Evolutionary conservation across 78 protist genomes (phyloP).

Genomic region (Dictyostelium capitatum): DNA sequence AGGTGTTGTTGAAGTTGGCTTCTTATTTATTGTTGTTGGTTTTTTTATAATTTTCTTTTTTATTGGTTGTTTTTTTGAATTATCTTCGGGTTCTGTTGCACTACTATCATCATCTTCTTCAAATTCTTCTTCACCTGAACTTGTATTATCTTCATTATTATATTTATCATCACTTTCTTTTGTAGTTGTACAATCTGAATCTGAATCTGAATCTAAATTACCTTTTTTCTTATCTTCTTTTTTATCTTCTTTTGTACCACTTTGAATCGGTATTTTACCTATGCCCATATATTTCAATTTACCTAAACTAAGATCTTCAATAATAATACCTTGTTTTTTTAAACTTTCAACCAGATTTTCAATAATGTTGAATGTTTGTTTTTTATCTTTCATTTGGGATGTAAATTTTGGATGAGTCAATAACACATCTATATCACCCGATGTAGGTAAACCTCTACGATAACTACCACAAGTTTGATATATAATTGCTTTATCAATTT

Average conservation of each 20-base stretch:
- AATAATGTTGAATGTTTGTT: constrained; percentile 46
- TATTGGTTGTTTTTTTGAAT: not conserved
- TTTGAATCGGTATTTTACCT: constrained; percentile 7
- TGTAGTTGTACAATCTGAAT: not conserved
- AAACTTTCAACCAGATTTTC: constrained; percentile 36
- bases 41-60: not conserved
- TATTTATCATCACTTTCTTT: not conserved
- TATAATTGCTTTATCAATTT: constrained; percentile 33
- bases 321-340: constrained; percentile 20
- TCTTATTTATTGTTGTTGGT: not conserved
- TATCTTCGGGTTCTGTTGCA: constrained; percentile 39
- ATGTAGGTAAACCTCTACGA: constrained; percentile 68
- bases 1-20: not conserved
- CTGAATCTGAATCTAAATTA: not conserved
- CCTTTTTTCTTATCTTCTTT: not conserved
- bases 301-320: constrained; percentile 69
- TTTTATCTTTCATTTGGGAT: constrained; percentile 39
- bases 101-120: constrained; percentile 7
- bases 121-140: not conserved
- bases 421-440: constrained; percentile 82
- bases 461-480: constrained; percentile 77
- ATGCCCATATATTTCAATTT: constrained; percentile 70
- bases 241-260: not conserved
- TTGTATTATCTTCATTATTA: not conserved
- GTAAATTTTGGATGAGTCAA: constrained; percentile 72